phyloP scores from a whole-genome alignment of 2,329 filamentous ascomycete genomes.

The Arthrobotrys pseudoclavata region DNA sequence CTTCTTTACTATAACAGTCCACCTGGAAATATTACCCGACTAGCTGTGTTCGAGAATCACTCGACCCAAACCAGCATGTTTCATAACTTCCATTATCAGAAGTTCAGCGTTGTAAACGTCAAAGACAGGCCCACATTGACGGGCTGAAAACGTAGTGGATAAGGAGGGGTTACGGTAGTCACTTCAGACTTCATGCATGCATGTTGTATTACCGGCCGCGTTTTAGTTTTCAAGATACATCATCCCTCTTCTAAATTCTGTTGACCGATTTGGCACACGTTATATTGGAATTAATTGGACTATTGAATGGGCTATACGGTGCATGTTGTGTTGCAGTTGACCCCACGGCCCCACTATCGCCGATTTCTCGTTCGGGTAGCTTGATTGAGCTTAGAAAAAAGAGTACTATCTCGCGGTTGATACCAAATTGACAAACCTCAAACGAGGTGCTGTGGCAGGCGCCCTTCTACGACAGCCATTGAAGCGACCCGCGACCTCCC shows the following conservation, averaged over 20 bases:
- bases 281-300: constrained; percentile 1
- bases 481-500: constrained; percentile 10
- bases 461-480: constrained; percentile 2
- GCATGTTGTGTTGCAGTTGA: constrained; percentile 28
- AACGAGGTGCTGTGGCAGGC: constrained; percentile 3
- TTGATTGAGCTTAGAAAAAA: constrained; percentile 27
- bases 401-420: constrained; percentile 27
- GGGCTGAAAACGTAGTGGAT: neutral
- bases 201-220: constrained; percentile 19
- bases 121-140: neutral
- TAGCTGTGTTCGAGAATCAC: constrained; percentile 36
- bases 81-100: constrained; percentile 33
- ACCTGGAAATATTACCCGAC: constrained; percentile 35
- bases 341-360: constrained; percentile 15
- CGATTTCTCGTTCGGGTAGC: constrained; percentile 37
- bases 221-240: constrained; percentile 22
- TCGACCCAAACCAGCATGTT: constrained; percentile 16
- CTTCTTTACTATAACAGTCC: neutral
- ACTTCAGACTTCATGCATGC: constrained; percentile 33
- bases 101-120: constrained; percentile 11
- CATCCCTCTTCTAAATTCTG: neutral
- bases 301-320: neutral
- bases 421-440: constrained; percentile 24
- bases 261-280: constrained; percentile 1
- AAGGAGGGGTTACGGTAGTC: constrained; percentile 1